A percentile compares a stretch with the other conserved stretches of the same genome.
phyloP scores from a whole-genome alignment of 495 filamentous ascomycete species.

The Penicillium taxi region DNA sequence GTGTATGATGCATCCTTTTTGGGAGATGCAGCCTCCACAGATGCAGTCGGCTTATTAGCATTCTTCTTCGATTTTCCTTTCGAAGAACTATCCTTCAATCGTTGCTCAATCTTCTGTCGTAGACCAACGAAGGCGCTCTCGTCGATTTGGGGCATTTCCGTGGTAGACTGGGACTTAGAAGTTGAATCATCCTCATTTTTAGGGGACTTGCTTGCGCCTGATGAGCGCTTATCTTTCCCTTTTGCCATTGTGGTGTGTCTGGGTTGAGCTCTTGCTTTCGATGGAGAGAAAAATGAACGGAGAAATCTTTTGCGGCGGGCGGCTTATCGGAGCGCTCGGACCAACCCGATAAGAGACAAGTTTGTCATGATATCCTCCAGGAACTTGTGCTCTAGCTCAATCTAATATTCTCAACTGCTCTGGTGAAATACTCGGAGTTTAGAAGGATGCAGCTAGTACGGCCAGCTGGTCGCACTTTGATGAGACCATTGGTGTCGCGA shows the following conservation, averaged over 20 bases:
- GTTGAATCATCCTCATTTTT: constrained; percentile 10
- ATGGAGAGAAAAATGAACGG: constrained; percentile 20
- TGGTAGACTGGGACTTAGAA: constrained; percentile 18
- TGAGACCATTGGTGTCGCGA: constrained; percentile 7
- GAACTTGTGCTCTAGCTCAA: too few relatives aligned
- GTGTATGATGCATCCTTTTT: constrained; percentile 22
- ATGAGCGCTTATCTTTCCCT: constrained; percentile 35
- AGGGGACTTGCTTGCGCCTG: constrained; percentile 23
- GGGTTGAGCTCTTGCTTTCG: constrained; percentile 13
- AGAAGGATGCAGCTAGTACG: constrained; percentile 3
- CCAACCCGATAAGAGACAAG: constrained; percentile 26
- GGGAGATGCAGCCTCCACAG: constrained; percentile 10
- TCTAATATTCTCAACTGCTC: too few relatives aligned
- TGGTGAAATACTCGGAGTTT: constrained; percentile 16
- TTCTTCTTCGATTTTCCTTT: constrained; percentile 40
- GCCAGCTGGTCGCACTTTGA: constrained; percentile 5
- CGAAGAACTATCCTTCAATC: constrained; percentile 40
- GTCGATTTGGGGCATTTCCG: constrained; percentile 45
- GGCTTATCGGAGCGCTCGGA: constrained; percentile 24
- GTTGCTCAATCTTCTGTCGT: constrained; percentile 56
- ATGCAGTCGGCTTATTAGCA: constrained; percentile 20
- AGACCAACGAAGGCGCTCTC: constrained; percentile 54
- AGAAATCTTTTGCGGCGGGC: constrained; percentile 29
- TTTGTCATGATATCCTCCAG: neutral
- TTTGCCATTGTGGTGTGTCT: constrained; percentile 27